A percentile compares a stretch with the other conserved stretches of the same genome.
phyloP scores from a whole-genome alignment of 495 filamentous ascomycete species.

The Podospora appendiculata region DNA sequence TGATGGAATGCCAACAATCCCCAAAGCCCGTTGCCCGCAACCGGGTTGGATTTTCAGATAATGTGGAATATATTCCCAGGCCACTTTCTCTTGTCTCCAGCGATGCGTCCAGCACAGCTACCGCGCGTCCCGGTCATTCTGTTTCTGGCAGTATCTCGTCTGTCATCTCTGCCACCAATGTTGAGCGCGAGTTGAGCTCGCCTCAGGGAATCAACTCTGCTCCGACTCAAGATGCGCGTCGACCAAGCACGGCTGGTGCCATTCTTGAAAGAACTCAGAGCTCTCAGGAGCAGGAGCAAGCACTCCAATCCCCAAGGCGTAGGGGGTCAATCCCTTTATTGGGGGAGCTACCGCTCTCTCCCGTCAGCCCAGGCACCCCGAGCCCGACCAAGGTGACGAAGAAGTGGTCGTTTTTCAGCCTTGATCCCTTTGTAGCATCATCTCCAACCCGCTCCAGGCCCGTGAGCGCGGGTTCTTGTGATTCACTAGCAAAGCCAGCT shows the following conservation, averaged over 20 bases:
- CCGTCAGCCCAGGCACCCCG: conserved; percentile 23
- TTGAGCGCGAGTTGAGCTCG: conserved; percentile 29
- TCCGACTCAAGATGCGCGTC: conserved; percentile 24
- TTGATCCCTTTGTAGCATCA: conserved; percentile 34
- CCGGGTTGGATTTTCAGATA: conserved; percentile 53
- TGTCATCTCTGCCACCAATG: conserved; percentile 41
- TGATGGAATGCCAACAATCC: conserved; percentile 21
- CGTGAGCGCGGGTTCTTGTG: conserved; percentile 29
- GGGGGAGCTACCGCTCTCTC: conserved; percentile 18
- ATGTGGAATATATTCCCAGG: conserved; percentile 60
- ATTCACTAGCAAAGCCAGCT: conserved; percentile 19
- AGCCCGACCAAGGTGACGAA: conserved; percentile 40
- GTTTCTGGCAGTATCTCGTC: conserved; percentile 58
- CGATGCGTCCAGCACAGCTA: conserved; percentile 62
- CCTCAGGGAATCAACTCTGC: conserved; percentile 17
- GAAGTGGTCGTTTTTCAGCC: conserved; percentile 49
- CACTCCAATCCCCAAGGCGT: conserved; percentile 27
- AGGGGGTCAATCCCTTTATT: conserved; percentile 46
- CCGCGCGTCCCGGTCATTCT: conserved; percentile 53
- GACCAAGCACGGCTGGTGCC: conserved; percentile 47
- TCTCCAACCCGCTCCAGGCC: conserved; percentile 34
- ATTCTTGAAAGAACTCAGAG: conserved; percentile 39
- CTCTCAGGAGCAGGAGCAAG: conserved; percentile 20
- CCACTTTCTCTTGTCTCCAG: conserved; percentile 67
- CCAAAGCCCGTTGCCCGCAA: conserved; percentile 33